These are phyloP conservation scores for Candida cerambycidarum DNA, from an alignment of 805 yeast species.

Conservation along the genomic window DNA sequence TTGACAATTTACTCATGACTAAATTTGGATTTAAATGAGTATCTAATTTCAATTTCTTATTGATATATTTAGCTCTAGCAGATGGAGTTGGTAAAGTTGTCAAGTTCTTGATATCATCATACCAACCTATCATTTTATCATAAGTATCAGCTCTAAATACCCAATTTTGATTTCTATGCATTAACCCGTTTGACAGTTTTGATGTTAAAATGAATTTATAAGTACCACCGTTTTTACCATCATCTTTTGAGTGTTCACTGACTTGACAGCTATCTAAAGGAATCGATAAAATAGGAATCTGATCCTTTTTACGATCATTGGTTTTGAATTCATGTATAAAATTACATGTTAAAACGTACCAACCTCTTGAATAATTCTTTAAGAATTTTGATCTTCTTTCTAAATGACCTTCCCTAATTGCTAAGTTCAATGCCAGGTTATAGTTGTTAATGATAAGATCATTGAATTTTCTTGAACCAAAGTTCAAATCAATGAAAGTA, in stretches of 20 bases:
- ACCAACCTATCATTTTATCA: conserved; percentile 82
- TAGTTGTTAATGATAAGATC: conserved; percentile 69
- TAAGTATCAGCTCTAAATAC: conserved; percentile 90
- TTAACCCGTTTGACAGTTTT: conserved; percentile 66
- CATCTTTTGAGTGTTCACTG: conserved; percentile 77
- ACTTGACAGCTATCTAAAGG: conserved; percentile 77
- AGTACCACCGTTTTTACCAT: conserved; percentile 51
- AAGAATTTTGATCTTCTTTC: conserved; percentile 90
- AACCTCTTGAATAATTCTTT: conserved; percentile 87
- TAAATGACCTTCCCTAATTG: conserved; percentile 71
- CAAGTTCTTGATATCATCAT: conserved; percentile 67
- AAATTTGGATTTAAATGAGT: conserved; percentile 16
- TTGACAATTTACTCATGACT: conserved; percentile 11
- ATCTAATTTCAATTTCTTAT: conserved; percentile 21
- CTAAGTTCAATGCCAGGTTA: conserved; percentile 62
- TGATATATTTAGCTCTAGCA: conserved; percentile 49
- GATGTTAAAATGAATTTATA: conserved; percentile 80
- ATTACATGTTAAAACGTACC: conserved; percentile 87
- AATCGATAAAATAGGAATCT: conserved; percentile 79
- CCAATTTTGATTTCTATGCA: conserved; percentile 86
- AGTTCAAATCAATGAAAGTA: conserved; percentile 40
- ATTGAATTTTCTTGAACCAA: conserved; percentile 33
- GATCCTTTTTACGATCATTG: conserved; percentile 76
- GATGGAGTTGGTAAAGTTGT: conserved; percentile 62
- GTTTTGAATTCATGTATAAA: conserved; percentile 89